Evolutionary conservation across 306 rosid genomes (phyloP), one percentile per base, ranked within the genome.

Genomic region (Erythrophleum fordii): DNA sequence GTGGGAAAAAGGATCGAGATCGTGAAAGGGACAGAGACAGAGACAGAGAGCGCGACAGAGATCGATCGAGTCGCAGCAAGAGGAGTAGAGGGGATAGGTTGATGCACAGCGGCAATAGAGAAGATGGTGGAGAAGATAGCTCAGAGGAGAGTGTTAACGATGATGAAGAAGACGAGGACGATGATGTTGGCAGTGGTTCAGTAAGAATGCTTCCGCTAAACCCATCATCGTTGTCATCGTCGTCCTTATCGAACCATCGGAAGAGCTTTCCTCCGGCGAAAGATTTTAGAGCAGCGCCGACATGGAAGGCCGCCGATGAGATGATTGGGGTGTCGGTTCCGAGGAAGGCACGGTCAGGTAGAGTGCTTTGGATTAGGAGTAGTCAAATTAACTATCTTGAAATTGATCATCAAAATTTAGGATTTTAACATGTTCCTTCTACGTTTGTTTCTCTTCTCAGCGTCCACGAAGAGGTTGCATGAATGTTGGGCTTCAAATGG

Each of bases 321-420:
- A 96, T 93, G 99, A 96, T 96, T 87, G 97, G 99, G 13, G 97
- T 92, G 23, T 71, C 90, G 34, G 94, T 96, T 5, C 99, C 99
- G 0, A 86, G 99, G 58, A 96, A 88, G 78, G 98, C 99, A 75
- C 99, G 99, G 75, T 90, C 99, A 82, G 99, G 99, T 96, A 85
- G 73, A 89, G 46, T 61, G 56, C 56, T 28, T 68, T 14, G 35
- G 67, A 70, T 65, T 61, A 10, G 42, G 28, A 31, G 37, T 11
- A 7, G 49, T 44, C 20, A 26, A 56, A 73, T 68, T 82, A 75
- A 92, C 98, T 72, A 86, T 86, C 83, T 81, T 90, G 55, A 87
- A 91, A 89, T 87, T 56, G 46, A 78, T 58, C 46, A 55, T 31
- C 52, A 11, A 22, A 68, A 11, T 7, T 75, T 49, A 14, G 1